A percentile compares a stretch with the other conserved stretches of the same genome.
phyloP scores from a whole-genome alignment of 768 basidiomycete species.

The Fibroporia radiculosa region DNA sequence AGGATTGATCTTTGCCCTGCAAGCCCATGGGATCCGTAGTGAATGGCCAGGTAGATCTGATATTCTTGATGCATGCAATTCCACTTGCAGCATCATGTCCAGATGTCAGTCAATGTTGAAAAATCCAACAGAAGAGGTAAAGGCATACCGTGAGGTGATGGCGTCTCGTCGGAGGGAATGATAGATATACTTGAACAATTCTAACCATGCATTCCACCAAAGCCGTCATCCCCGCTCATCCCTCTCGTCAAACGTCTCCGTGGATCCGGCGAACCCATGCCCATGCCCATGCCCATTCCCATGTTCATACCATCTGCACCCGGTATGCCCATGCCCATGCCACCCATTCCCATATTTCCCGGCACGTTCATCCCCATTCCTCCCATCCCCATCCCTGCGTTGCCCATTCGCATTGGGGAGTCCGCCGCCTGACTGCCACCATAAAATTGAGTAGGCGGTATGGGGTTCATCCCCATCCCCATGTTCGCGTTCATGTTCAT shows the following conservation, averaged over 20 bases:
- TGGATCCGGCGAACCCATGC: slow-evolving; percentile 19
- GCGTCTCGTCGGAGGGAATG: no score
- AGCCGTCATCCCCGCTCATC: slow-evolving; percentile 20
- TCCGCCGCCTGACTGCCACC: slow-evolving; percentile 16
- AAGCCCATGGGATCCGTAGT: no score
- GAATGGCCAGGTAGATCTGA: no score
- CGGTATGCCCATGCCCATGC: slow-evolving; percentile 20
- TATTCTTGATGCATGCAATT: no score
- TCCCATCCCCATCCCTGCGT: slow-evolving; percentile 15
- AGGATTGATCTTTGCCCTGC: no score
- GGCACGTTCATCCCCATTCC: slow-evolving; percentile 14
- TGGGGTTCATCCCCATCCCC: slow-evolving; percentile 19
- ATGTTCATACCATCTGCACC: no score
- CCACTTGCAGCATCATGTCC: no score
- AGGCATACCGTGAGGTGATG: no score
- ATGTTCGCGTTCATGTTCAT: slow-evolving; percentile 22
- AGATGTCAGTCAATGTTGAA: no score
- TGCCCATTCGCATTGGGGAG: slow-evolving; percentile 13
- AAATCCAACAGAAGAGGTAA: no score
- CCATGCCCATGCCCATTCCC: slow-evolving; percentile 11
- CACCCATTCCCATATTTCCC: slow-evolving; percentile 24
- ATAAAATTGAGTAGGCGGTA: slow-evolving; percentile 38
- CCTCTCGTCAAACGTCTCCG: slow-evolving; percentile 18
- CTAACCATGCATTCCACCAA: slow-evolving; percentile 17
- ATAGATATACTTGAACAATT: no score